Base-by-base conservation (phyloP, 208 protist species). In the Wallacemonas collosoma region DNA sequence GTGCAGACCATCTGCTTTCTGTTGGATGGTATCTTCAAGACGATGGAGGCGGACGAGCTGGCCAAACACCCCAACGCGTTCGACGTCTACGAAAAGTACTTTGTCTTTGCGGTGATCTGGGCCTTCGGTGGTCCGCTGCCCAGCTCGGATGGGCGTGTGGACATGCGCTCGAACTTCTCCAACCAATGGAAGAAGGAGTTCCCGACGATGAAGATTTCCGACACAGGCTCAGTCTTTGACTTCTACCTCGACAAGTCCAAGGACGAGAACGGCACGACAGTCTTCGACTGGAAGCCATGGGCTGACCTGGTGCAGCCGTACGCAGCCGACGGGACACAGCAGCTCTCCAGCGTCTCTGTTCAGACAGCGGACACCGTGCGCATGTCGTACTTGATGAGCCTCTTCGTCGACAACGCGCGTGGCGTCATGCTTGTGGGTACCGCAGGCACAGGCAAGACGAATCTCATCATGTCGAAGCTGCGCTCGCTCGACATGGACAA, bases 41-140 rank as follows among this genome's bases (percentile, higher is more conserved):
- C 83, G 63, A 87, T 93, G 83, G 80, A 90, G 35, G 72, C 95
- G 38, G 90, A 95, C 7, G 95, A 97, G 78, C 72, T 95, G 38
- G 63, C 82, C 47, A 97, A 95, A 78, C 77, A 93, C 77, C 80
- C 86, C 47, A 96, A 91, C 76, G 69, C 85, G 35, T 95, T 95
- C 79, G 96, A 98, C 40, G 82, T 98, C 26, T 98, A 98, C 81
- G 98, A 99, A 85, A 92, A 97, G 66, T 98, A 98, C 81, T 99
- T 99, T 85, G 94, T 98, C 15, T 99, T 99, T 84, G 93, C 97
- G 44, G 88, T 94, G 47, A 91, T 99, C 73, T 99, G 98, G 98
- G 97, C 97, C 12, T 98, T 99, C 82, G 98, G 98, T 71, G 98
- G 98, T 40, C 94, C 95, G 57, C 88, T 99, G 51, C 93, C 94